Conservation (phyloP, 2,329 filamentous ascomycete genomes). For the Nemania abortiva region DNA sequence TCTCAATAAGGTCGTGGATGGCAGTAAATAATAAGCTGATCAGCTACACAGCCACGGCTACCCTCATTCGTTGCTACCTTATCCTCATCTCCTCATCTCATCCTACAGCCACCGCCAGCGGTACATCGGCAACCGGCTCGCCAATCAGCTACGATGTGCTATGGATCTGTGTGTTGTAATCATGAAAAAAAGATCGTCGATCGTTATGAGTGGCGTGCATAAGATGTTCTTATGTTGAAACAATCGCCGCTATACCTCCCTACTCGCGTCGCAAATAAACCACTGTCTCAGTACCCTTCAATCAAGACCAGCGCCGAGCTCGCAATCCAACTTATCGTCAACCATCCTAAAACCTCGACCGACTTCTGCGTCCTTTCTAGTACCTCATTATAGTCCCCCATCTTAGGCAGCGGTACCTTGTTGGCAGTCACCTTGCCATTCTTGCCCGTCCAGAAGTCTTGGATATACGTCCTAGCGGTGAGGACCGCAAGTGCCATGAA, state of each 20-base stretch:
- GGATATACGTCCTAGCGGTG: constrained; percentile 41
- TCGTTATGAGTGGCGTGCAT: too few species aligned
- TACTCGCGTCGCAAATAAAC: too few species aligned
- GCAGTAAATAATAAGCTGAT: not conserved
- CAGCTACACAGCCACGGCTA: not conserved
- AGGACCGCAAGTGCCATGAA: constrained; percentile 35
- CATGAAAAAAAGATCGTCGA: too few species aligned
- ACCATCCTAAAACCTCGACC: constrained; percentile 42
- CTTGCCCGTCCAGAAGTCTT: constrained; percentile 42
- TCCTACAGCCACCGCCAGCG: not conserved
- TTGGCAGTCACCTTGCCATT: constrained; percentile 37
- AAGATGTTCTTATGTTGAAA: too few species aligned
- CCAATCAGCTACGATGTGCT: too few species aligned
- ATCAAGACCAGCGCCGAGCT: constrained; percentile 41
- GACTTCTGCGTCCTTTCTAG: constrained; percentile 41
- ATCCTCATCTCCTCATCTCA: too few species aligned
- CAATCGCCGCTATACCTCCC: too few species aligned
- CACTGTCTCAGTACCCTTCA: constrained; percentile 35
- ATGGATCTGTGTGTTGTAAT: too few species aligned
- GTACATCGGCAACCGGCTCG: not conserved
- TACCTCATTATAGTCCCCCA: constrained; percentile 48
- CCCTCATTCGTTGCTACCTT: not conserved
- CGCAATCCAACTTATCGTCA: constrained; percentile 43
- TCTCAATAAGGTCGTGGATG: not conserved
- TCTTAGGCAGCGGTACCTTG: constrained; percentile 46